Evolutionary conservation across 176 grass and related monocot species (phyloP).

Genomic region (Microstegium vimineum): DNA sequence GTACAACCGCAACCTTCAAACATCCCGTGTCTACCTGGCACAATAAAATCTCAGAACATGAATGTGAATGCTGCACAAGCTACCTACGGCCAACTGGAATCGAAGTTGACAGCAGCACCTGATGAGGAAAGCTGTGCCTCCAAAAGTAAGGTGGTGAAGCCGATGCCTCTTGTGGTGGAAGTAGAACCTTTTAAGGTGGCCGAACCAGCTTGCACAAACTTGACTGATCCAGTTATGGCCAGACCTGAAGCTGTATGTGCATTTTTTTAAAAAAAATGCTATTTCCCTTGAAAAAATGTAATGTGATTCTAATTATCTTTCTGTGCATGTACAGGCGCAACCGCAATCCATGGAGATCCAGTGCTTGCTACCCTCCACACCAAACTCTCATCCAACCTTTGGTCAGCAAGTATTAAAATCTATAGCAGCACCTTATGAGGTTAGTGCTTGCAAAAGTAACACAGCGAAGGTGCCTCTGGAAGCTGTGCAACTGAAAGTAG

Average conservation of each 20-base stretch:
- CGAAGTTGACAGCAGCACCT: background rate
- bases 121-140: background rate
- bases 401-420: background rate
- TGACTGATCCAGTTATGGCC: background rate
- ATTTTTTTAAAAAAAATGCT: background rate
- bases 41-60: background rate
- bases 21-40: background rate
- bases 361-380: constrained; percentile 1
- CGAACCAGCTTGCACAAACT: background rate
- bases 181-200: background rate
- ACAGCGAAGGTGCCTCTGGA: background rate
- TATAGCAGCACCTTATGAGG: background rate
- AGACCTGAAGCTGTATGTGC: background rate
- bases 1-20: constrained; percentile 27
- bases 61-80: background rate
- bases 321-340: background rate
- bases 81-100: too few relatives aligned
- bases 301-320: background rate
- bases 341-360: constrained; percentile 16
- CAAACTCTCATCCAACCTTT: background rate
- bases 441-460: background rate
- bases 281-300: background rate
- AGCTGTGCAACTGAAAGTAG: background rate
- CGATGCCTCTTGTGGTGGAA: background rate
- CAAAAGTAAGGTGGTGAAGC: background rate